These are phyloP conservation scores for Dovyalis caffra DNA, from an alignment of 345 rosid species.

Conservation along the genomic window DNA sequence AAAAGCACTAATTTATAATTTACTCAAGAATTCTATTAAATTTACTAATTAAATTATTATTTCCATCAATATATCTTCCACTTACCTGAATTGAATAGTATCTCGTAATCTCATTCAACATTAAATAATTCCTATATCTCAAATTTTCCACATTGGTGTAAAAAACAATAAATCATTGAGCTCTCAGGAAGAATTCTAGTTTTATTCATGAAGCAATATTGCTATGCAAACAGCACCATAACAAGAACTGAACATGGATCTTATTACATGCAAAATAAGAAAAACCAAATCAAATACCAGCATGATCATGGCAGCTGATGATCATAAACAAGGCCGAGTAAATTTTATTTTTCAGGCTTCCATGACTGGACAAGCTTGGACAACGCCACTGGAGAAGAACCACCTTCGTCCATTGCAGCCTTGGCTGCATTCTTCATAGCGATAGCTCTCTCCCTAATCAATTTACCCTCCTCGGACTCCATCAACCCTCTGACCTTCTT, in stretches of 20 bases:
- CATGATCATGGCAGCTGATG: too few species aligned
- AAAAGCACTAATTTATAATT: too few species aligned
- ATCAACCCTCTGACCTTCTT: conserved; percentile 34
- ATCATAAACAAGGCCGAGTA: too few species aligned
- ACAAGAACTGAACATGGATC: neutral
- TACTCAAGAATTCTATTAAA: too few species aligned
- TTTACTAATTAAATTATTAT: too few species aligned
- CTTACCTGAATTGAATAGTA: too few species aligned
- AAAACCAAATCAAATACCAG: too few species aligned
- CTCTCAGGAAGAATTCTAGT: neutral
- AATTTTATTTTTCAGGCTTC: neutral
- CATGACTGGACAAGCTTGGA: conserved; percentile 14
- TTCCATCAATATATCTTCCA: too few species aligned
- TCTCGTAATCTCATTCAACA: too few species aligned
- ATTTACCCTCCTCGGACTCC: conserved; percentile 25
- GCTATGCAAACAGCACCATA: neutral
- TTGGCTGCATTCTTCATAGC: conserved; percentile 19
- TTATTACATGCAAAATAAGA: neutral
- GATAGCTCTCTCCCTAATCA: conserved; percentile 16
- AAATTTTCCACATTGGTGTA: too few species aligned
- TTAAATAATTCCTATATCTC: too few species aligned
- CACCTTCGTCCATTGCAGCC: conserved; percentile 18
- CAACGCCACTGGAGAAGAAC: conserved; percentile 24
- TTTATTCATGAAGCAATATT: neutral
- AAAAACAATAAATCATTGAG: too few species aligned